phyloP scores from a whole-genome alignment of 1,284 basidiomycete genomes.

The Ganoderma lingzhi region DNA sequence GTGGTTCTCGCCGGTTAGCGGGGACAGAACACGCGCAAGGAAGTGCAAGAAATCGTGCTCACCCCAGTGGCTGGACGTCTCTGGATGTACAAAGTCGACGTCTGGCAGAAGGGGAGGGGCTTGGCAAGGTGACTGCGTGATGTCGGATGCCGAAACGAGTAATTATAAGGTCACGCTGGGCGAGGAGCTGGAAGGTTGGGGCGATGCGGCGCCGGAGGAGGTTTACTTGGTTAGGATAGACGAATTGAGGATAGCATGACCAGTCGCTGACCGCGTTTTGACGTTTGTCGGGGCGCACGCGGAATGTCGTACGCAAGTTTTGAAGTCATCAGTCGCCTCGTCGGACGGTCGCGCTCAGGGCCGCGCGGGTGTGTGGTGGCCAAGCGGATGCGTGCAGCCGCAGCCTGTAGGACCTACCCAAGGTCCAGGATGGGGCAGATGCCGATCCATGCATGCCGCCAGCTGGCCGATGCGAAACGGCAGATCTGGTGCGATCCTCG shows the following conservation, averaged over 20 bases:
- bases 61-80: background rate
- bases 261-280: constrained; percentile 2
- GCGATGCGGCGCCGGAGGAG: background rate
- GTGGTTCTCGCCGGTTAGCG: background rate
- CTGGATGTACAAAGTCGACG: background rate
- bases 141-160: background rate
- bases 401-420: background rate
- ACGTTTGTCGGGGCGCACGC: background rate
- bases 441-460: background rate
- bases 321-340: background rate
- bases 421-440: background rate
- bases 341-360: background rate
- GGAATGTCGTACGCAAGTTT: background rate
- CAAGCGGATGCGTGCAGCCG: background rate
- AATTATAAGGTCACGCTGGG: background rate
- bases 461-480: constrained; percentile 12
- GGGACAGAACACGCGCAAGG: background rate
- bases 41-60: background rate
- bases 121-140: background rate
- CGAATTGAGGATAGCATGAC: constrained; percentile 11
- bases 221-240: background rate
- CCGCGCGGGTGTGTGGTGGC: background rate
- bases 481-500: constrained; percentile 24
- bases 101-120: background rate
- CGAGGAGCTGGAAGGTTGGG: background rate